A percentile compares a stretch with the other conserved stretches of the same genome.
Evolutionary conservation across 176 grass and related monocot species (phyloP).

Genomic region (Olyra latifolia): DNA sequence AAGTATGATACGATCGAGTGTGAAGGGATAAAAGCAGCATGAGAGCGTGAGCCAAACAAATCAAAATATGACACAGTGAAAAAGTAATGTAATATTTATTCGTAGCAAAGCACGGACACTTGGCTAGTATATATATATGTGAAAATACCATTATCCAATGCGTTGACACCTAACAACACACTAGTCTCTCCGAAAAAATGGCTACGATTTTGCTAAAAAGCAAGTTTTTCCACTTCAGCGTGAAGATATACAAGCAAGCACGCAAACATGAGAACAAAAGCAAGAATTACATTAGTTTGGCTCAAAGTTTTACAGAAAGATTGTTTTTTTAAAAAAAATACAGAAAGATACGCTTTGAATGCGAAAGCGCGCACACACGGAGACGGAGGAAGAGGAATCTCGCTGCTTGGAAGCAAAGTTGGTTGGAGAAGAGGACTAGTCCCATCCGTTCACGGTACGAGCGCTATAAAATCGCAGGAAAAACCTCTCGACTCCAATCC

Average conservation of each 20-base stretch:
- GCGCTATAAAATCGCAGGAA: constrained; percentile 35
- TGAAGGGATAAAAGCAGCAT: too few relatives aligned
- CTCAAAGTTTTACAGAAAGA: background rate
- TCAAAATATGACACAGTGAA: too few relatives aligned
- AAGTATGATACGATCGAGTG: too few relatives aligned
- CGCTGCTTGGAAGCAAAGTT: constrained; percentile 38
- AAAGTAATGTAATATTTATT: too few relatives aligned
- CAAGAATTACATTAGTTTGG: background rate
- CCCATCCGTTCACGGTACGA: too few relatives aligned
- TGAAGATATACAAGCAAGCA: background rate
- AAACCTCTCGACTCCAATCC: constrained; percentile 18
- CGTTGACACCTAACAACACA: too few relatives aligned
- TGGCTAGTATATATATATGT: too few relatives aligned
- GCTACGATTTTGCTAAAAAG: background rate
- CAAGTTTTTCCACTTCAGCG: background rate
- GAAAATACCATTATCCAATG: too few relatives aligned
- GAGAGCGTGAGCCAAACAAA: too few relatives aligned
- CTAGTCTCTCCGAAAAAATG: too few relatives aligned
- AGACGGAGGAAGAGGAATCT: background rate
- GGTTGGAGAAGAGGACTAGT: background rate
- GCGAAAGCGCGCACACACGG: background rate
- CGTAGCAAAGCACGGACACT: too few relatives aligned
- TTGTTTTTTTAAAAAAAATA: background rate
- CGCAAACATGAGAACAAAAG: background rate
- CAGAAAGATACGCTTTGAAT: background rate